Evolutionary conservation across 441 rosid species (phyloP), one percentile per base, ranked within the genome.

Genomic region (Syzygium malaccense): DNA sequence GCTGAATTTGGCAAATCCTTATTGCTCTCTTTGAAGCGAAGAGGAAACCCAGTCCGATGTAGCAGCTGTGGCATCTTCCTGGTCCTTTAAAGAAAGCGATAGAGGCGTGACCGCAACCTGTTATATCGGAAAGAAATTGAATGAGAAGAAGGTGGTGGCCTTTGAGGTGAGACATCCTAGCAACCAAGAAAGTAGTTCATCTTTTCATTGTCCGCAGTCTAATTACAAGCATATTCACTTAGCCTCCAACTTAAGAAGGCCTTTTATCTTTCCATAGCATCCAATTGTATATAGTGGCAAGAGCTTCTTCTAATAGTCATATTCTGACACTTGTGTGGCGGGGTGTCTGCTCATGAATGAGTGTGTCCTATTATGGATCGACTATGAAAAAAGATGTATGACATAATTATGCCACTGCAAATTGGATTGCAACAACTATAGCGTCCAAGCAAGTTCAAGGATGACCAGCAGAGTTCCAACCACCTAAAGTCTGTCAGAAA

Each of bases 101-200:
- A 87, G 45, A 9, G 91, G 93, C 62, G 92, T 88, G 49, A 91
- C 75, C 4, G 92, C 88, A 83, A 89, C 89, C 92, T 93, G 91
- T 78, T 41, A 86, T 55, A 68, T 88, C 17, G 25, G 37, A 87
- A 45, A 14, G 28, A 37, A 32, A 55, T 37, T 75, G 87, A 28
- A 55, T 85, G 28, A 85, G n/a, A 37, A 71, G 49, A 37, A 23
- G n/a, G 51, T 20, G 51, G 17, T 7, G 48, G 41, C 28, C 5
- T 20, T 75, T 41, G n/a, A 75, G 51, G 83, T 12, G 3, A 23
- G 51, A 87, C 28, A 68, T 33, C n/a, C 60, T 62, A 56, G 49
- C 56, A 71, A 51, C 12, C 19, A 60, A 28, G 15, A 75, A 4
- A 58, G 45, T 55, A 83, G 41, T 86, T 62, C 55, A 54, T 85